Evolutionary conservation across 805 yeast genomes (phyloP).

Genomic region (Hemisphaericaspora nanyangensis): DNA sequence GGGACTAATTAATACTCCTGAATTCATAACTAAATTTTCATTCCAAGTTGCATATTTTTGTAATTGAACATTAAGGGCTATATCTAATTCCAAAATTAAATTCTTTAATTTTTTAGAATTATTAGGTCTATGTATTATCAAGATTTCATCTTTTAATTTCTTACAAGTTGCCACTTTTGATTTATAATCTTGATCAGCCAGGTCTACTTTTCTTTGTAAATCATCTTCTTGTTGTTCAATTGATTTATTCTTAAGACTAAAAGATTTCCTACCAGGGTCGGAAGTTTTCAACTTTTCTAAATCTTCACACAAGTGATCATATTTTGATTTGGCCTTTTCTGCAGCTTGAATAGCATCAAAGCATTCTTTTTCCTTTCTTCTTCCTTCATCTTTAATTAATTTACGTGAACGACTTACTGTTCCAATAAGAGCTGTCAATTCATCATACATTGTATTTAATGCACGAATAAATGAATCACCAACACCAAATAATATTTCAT

Average conservation of each 20-base stretch:
- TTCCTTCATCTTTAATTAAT: constrained; percentile 73
- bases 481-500: constrained; percentile 67
- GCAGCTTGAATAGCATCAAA: constrained; percentile 77
- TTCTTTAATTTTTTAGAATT: constrained; percentile 68
- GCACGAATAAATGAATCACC: constrained; percentile 76
- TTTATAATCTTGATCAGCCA: constrained; percentile 84
- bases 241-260: constrained; percentile 74
- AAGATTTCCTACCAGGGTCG: constrained; percentile 81
- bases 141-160: constrained; percentile 67
- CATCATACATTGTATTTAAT: constrained; percentile 81
- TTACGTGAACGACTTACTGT: constrained; percentile 74
- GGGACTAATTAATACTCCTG: constrained; percentile 82
- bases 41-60: constrained; percentile 85
- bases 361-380: constrained; percentile 79
- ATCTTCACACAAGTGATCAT: constrained; percentile 78
- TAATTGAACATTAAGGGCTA: constrained; percentile 83
- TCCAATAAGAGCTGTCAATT: constrained; percentile 64
- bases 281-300: constrained; percentile 74
- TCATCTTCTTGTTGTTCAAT: constrained; percentile 91
- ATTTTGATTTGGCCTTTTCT: constrained; percentile 77
- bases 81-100: constrained; percentile 79
- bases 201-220: constrained; percentile 69
- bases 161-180: constrained; percentile 71
- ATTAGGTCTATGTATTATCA: constrained; percentile 73
- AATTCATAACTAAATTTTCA: constrained; percentile 77